Evolutionary conservation across 306 rosid species (phyloP).

Genomic region (Lotus japonicus): DNA sequence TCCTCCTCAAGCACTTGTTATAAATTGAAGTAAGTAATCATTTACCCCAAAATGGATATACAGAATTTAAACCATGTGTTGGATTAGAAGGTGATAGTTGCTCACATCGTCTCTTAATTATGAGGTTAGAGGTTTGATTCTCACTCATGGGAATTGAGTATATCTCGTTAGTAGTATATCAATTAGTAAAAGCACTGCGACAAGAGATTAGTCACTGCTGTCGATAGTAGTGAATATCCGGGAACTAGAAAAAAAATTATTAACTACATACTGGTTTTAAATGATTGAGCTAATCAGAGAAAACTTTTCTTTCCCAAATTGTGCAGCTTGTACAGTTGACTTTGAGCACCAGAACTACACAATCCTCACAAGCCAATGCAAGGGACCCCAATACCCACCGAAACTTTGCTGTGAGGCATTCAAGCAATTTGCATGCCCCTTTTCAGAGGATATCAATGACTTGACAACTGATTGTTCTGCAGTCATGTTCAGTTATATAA

Average conservation of each 20-base stretch:
- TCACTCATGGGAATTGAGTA: too few species aligned
- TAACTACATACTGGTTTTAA: too few species aligned
- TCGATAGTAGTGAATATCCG: too few species aligned
- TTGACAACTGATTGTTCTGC: slow-evolving; percentile 44
- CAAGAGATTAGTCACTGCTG: too few species aligned
- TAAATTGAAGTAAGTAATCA: neutral
- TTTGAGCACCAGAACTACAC: slow-evolving; percentile 77
- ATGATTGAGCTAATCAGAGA: neutral
- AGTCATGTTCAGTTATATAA: slow-evolving; percentile 91
- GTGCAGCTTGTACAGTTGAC: slow-evolving; percentile 53
- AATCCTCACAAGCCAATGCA: slow-evolving; percentile 77
- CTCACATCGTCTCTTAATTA: too few species aligned
- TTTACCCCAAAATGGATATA: neutral
- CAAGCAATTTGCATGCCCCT: slow-evolving; percentile 81
- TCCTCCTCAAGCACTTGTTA: neutral
- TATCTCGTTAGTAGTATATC: too few species aligned
- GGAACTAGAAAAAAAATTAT: too few species aligned
- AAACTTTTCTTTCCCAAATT: neutral
- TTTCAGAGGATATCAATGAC: slow-evolving; percentile 34
- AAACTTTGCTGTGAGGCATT: slow-evolving; percentile 61
- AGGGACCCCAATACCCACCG: slow-evolving; percentile 77
- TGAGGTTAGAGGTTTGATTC: too few species aligned
- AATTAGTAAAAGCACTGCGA: too few species aligned
- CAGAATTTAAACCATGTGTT: neutral
- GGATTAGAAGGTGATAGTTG: too few species aligned